Percentiles rank a stretch among this genome's conserved stretches.
Conservation (phyloP, 1,284 basidiomycete genomes). For the Pascua guehoae region DNA sequence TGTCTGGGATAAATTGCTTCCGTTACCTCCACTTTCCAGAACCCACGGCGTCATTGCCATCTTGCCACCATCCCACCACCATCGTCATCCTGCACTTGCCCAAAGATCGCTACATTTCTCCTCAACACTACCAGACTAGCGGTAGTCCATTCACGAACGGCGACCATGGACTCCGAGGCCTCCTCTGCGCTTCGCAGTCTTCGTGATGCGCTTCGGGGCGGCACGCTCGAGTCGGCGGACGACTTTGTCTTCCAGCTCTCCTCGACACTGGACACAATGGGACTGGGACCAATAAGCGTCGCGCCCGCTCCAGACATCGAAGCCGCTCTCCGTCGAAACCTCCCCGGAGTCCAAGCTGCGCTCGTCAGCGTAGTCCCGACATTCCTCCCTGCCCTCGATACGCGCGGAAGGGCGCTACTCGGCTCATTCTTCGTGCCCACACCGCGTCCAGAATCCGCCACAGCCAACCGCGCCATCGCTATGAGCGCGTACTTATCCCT, state of each 20-base stretch:
- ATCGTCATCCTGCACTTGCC: not conserved
- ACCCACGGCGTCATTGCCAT: not conserved
- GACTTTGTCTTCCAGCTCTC: conserved; percentile 16
- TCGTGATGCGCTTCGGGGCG: conserved; percentile 28
- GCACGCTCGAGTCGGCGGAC: conserved; percentile 24
- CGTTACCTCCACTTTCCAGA: conserved; percentile 2
- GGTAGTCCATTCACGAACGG: no score
- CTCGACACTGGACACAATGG: conserved; percentile 3
- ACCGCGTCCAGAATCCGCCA: not conserved
- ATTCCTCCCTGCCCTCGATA: conserved; percentile 63
- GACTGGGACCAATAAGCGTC: conserved; percentile 2
- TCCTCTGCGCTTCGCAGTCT: conserved; percentile 22
- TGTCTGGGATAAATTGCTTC: not conserved
- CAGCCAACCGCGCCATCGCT: conserved; percentile 18
- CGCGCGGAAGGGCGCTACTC: conserved; percentile 31
- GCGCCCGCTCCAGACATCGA: not conserved
- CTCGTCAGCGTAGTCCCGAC: conserved; percentile 54
- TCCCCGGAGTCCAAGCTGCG: conserved; percentile 30
- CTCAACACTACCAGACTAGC: no score
- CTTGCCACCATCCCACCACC: not conserved
- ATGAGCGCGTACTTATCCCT: conserved; percentile 32
- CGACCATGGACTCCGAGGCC: conserved; percentile 11
- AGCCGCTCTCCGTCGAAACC: conserved; percentile 19
- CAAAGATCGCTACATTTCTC: not conserved
- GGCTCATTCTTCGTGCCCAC: conserved; percentile 31